phyloP scores from a whole-genome alignment of 2,329 filamentous ascomycete genomes.

The Didymella exigua region DNA sequence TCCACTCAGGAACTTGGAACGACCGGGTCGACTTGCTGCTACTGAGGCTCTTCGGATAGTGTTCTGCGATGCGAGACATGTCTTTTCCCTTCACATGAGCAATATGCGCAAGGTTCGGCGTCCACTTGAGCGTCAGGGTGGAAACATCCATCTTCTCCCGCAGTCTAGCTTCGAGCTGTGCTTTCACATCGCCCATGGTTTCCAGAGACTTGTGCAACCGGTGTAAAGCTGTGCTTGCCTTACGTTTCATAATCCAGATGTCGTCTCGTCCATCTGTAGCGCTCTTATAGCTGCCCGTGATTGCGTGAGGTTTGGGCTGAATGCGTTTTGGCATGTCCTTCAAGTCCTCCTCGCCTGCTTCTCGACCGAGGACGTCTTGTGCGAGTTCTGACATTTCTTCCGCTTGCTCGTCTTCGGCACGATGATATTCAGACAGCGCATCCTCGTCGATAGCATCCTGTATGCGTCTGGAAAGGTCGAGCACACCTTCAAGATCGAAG shows the following conservation, averaged over 20 bases:
- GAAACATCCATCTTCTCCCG: slow-evolving; percentile 59
- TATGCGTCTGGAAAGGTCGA: slow-evolving; percentile 73
- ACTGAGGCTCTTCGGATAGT: slow-evolving; percentile 64
- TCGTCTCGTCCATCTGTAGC: slow-evolving; percentile 53
- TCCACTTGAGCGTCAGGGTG: slow-evolving; percentile 80
- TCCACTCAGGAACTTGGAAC: slow-evolving; percentile 86
- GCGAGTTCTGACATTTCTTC: slow-evolving; percentile 74
- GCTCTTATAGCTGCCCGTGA: slow-evolving; percentile 40
- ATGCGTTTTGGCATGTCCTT: slow-evolving; percentile 46
- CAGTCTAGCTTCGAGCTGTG: slow-evolving; percentile 64
- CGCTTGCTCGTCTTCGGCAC: slow-evolving; percentile 73
- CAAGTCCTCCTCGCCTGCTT: slow-evolving; percentile 67
- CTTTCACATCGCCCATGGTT: slow-evolving; percentile 65
- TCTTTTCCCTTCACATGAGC: slow-evolving; percentile 89
- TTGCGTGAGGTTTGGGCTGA: slow-evolving; percentile 43
- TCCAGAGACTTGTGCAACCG: slow-evolving; percentile 72
- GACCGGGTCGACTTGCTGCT: slow-evolving; percentile 84
- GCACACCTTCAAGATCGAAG: slow-evolving; percentile 70
- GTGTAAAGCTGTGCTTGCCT: slow-evolving; percentile 69
- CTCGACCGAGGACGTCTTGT: slow-evolving; percentile 68
- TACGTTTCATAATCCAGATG: slow-evolving; percentile 67
- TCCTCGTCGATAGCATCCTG: slow-evolving; percentile 87
- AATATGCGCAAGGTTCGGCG: slow-evolving; percentile 83
- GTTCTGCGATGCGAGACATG: slow-evolving; percentile 38
- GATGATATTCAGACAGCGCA: slow-evolving; percentile 79